phyloP scores from a whole-genome alignment of 2,329 filamentous ascomycete species.

The Xylaria sp. region DNA sequence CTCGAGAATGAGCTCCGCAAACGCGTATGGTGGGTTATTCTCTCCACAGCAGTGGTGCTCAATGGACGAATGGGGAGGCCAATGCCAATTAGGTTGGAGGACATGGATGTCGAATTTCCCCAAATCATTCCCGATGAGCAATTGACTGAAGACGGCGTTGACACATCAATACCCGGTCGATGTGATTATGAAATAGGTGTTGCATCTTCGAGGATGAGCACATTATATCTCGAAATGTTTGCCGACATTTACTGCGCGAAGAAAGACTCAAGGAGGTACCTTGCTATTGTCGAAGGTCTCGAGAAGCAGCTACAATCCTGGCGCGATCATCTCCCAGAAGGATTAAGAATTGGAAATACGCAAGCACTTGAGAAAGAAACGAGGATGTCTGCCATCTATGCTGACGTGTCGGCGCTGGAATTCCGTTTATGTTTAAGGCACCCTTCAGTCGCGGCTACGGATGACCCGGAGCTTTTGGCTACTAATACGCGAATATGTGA shows the following conservation, averaged over 20 bases:
- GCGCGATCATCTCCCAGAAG: slow-evolving; percentile 66
- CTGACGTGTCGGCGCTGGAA: slow-evolving; percentile 60
- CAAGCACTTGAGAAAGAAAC: slow-evolving; percentile 48
- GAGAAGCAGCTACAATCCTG: slow-evolving; percentile 69
- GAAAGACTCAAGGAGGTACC: slow-evolving; percentile 66
- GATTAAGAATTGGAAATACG: slow-evolving; percentile 57
- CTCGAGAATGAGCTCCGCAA: slow-evolving; percentile 78
- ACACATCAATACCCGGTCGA: slow-evolving; percentile 57
- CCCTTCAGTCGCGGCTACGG: slow-evolving; percentile 63
- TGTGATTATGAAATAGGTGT: slow-evolving; percentile 73
- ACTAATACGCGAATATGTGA: slow-evolving; percentile 71
- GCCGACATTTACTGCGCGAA: slow-evolving; percentile 75
- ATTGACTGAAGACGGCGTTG: slow-evolving; percentile 68
- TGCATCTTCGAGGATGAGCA: slow-evolving; percentile 67
- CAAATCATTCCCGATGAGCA: slow-evolving; percentile 73
- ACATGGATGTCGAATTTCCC: slow-evolving; percentile 81
- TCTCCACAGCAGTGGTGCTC: slow-evolving; percentile 70
- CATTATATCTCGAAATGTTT: slow-evolving; percentile 75
- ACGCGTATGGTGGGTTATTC: slow-evolving; percentile 75
- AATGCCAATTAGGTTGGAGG: slow-evolving; percentile 73
- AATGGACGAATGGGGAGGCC: slow-evolving; percentile 78
- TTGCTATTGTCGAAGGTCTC: slow-evolving; percentile 65
- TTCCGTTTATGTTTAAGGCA: slow-evolving; percentile 66
- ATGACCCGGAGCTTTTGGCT: slow-evolving; percentile 60
- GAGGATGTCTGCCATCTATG: slow-evolving; percentile 59